Conservation (phyloP, 768 basidiomycete species). For the Tricholoma furcatifolium region DNA sequence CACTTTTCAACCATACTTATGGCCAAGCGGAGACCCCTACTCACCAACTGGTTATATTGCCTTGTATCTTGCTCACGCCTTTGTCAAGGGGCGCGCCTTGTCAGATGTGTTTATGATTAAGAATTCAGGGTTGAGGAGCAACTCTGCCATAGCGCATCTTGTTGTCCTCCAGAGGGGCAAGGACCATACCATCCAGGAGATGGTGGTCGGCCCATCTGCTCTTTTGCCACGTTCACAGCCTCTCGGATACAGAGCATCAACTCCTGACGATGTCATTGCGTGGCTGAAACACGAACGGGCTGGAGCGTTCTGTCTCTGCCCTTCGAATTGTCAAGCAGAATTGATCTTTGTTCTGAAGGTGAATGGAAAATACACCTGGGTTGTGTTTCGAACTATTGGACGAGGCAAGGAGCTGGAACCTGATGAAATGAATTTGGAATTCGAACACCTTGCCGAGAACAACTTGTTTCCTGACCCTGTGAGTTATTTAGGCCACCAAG, state of each 20-base stretch:
- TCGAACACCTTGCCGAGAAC: background rate
- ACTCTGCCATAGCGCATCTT: background rate
- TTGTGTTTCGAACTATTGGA: background rate
- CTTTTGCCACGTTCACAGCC: background rate
- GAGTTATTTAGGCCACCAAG: background rate
- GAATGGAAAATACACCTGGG: too few species aligned
- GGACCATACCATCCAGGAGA: background rate
- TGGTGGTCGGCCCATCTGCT: background rate
- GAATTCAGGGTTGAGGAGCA: background rate
- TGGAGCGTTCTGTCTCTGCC: constrained; percentile 2
- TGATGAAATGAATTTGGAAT: background rate
- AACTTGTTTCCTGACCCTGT: background rate
- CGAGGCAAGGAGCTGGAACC: background rate
- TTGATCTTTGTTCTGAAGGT: background rate
- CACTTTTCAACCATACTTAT: background rate
- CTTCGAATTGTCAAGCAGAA: background rate
- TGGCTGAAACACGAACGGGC: background rate
- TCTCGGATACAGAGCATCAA: background rate
- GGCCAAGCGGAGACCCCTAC: background rate
- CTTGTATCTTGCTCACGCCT: background rate
- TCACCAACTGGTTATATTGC: background rate
- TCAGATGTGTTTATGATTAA: background rate
- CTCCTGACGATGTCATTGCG: background rate
- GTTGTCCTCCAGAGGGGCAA: background rate
- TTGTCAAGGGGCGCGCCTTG: background rate